Percentiles rank a stretch among this genome's conserved stretches.
Conservation (phyloP, 257 asterid species). For the Solanum corneliomulleri region DNA sequence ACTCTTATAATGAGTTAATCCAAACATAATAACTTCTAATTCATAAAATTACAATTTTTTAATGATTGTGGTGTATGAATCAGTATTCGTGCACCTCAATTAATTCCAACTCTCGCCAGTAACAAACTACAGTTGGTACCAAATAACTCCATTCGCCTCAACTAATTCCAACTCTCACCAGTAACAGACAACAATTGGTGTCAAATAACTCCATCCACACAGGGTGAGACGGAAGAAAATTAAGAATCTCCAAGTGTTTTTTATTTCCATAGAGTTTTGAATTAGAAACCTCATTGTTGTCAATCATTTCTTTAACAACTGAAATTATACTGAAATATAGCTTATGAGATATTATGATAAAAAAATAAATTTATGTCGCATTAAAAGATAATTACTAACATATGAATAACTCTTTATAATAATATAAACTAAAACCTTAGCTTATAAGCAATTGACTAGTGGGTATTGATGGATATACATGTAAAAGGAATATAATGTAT, state of each 20-base stretch:
- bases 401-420: too few relatives aligned
- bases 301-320: background rate
- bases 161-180: background rate
- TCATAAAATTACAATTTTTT: background rate
- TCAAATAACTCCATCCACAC: background rate
- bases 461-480: background rate
- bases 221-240: background rate
- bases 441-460: background rate
- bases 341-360: background rate
- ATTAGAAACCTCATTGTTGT: too few relatives aligned
- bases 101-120: background rate
- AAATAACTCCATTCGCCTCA: background rate
- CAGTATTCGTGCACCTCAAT: accelerated
- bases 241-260: too few relatives aligned
- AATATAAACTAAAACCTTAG: background rate
- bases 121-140: too few relatives aligned
- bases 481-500: background rate
- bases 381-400: too few relatives aligned
- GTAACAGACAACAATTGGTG: background rate
- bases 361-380: background rate
- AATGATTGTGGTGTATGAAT: too few relatives aligned
- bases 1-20: background rate
- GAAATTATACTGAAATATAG: too few relatives aligned
- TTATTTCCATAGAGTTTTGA: accelerated
- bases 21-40: background rate